These are phyloP conservation scores for Bruguiera hainesii DNA, from an alignment of 441 rosid genomes.

Conservation along the genomic window DNA sequence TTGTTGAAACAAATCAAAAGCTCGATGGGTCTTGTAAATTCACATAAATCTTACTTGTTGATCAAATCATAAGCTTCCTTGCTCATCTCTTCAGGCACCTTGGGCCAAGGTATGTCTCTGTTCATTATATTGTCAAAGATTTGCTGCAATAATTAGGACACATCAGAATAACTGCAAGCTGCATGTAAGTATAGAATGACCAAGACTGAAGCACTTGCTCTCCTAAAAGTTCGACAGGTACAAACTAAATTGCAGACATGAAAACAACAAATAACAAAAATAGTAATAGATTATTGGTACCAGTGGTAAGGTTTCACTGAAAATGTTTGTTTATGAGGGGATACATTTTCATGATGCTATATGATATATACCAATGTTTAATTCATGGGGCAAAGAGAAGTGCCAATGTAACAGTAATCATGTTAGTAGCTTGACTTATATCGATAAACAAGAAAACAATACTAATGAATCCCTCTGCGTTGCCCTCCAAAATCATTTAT, in stretches of 20 bases:
- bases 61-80: conserved; percentile 77
- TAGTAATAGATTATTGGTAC: background rate
- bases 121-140: conserved; percentile 94
- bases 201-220: background rate
- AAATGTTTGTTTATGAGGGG: too few species aligned
- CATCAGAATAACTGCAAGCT: conserved; percentile 12
- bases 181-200: conserved; percentile 4
- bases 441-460: background rate
- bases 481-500: background rate
- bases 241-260: background rate
- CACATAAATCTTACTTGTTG: conserved; percentile 63
- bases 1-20: conserved; percentile 6
- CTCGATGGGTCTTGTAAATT: conserved; percentile 3
- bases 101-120: conserved; percentile 97
- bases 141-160: conserved; percentile 50
- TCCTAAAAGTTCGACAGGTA: background rate
- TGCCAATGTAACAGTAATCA: background rate
- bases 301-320: too few species aligned
- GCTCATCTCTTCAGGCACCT: conserved; percentile 77
- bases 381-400: background rate
- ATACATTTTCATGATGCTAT: too few species aligned
- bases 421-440: background rate
- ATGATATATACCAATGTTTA: background rate
- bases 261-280: background rate
- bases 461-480: background rate